phyloP scores from a whole-genome alignment of 306 rosid species.

The Lagenaria siceraria region DNA sequence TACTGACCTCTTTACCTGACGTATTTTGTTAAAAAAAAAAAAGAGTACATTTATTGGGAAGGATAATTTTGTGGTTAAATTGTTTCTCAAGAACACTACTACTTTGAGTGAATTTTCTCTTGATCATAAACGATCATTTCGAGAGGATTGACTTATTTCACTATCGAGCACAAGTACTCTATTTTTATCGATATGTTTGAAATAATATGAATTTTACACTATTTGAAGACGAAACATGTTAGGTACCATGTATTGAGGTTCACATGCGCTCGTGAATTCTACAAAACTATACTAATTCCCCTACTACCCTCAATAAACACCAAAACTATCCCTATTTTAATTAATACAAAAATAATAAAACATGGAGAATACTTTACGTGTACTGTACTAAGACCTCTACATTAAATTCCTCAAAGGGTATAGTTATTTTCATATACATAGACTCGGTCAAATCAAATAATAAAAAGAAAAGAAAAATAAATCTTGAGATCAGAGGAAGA shows the following conservation, averaged over 20 bases:
- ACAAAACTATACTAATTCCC: not conserved
- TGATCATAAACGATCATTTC: too few relatives aligned
- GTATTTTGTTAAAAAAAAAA: too few relatives aligned
- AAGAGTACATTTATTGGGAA: too few relatives aligned
- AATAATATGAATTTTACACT: too few relatives aligned
- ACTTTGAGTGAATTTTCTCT: too few relatives aligned
- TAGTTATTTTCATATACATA: not conserved
- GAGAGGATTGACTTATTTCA: too few relatives aligned
- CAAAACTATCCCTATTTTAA: not conserved
- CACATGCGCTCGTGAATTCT: not conserved
- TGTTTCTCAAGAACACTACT: too few relatives aligned
- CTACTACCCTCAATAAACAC: not conserved
- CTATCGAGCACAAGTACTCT: too few relatives aligned
- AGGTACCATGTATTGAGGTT: not conserved
- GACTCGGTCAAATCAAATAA: not conserved
- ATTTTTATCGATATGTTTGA: too few relatives aligned
- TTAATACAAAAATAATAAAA: not conserved
- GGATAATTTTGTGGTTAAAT: too few relatives aligned
- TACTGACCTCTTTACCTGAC: too few relatives aligned
- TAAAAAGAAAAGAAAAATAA: not conserved
- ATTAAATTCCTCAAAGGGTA: not conserved
- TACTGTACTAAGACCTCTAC: not conserved
- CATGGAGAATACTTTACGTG: not conserved
- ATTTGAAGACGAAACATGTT: too few relatives aligned
- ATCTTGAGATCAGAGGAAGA: not conserved